phyloP scores from a whole-genome alignment of 164 flowering plant genomes.

The Houttuynia cordata region DNA sequence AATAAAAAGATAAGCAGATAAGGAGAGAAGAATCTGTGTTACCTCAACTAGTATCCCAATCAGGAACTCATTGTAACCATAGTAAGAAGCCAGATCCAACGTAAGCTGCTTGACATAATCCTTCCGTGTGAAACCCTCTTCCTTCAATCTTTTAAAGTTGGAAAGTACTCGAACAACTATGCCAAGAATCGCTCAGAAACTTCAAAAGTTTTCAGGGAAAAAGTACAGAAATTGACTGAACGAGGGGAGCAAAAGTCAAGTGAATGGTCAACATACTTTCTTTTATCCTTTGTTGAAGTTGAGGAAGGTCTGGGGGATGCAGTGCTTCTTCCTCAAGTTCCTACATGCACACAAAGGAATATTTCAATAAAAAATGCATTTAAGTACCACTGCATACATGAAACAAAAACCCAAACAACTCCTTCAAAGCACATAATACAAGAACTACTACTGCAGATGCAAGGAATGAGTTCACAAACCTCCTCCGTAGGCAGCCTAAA shows the following conservation, averaged over 20 bases:
- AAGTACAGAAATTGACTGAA: background rate
- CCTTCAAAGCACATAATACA: background rate
- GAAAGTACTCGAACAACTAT: constrained; percentile 81
- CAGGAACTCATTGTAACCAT: constrained; percentile 93
- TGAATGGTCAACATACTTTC: constrained; percentile 41
- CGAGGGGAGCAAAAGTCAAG: background rate
- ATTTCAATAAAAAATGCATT: background rate
- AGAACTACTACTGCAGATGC: background rate
- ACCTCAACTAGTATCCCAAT: constrained; percentile 82
- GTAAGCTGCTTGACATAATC: constrained; percentile 76
- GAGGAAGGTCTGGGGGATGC: constrained; percentile 67
- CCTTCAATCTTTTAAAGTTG: constrained; percentile 66
- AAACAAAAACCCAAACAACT: background rate
- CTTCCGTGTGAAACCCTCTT: constrained; percentile 55
- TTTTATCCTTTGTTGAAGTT: constrained; percentile 65
- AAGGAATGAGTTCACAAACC: constrained; percentile 21
- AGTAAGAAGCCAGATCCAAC: constrained; percentile 65
- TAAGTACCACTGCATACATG: background rate
- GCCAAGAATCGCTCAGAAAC: background rate
- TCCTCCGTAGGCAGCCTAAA: constrained; percentile 69
- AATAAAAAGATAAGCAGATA: too few species aligned
- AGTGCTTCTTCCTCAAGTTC: constrained; percentile 73
- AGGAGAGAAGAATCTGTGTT: background rate
- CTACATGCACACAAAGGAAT: constrained; percentile 17
- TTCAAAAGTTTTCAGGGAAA: background rate